Percentiles rank a stretch among this genome's conserved stretches.
These are phyloP conservation scores for Epichloe brachyelytri DNA, from an alignment of 2,329 filamentous ascomycete species.

Conservation along the genomic window DNA sequence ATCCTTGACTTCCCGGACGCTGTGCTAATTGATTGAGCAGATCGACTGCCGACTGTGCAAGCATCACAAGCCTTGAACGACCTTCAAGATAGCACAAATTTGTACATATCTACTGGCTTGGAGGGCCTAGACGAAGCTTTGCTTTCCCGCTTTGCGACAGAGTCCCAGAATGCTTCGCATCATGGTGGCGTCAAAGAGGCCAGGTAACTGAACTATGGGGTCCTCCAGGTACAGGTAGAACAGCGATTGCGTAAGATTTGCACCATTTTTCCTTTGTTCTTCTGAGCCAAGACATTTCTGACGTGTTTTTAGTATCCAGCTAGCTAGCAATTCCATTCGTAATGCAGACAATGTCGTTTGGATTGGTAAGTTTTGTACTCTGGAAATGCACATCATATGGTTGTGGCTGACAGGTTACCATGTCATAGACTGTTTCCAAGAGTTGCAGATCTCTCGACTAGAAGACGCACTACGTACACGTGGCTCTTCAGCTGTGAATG, in stretches of 20 bases:
- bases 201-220: constrained; percentile 82
- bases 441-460: constrained; percentile 18
- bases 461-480: constrained; percentile 13
- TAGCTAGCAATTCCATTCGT: constrained; percentile 49
- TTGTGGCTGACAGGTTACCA: neutral
- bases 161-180: constrained; percentile 7
- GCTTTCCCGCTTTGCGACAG: constrained; percentile 6
- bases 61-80: constrained; percentile 59
- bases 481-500: constrained; percentile 5
- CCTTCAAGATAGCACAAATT: constrained; percentile 36
- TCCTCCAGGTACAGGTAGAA: constrained; percentile 77
- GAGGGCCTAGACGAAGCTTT: constrained; percentile 37
- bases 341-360: constrained; percentile 57
- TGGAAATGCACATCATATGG: neutral
- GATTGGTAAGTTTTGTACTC: constrained; percentile 52
- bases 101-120: constrained; percentile 44
- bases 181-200: constrained; percentile 55
- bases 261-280: neutral
- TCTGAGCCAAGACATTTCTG: neutral
- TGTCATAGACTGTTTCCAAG: constrained; percentile 34
- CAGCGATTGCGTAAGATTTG: constrained; percentile 55
- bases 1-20: neutral
- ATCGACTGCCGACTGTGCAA: constrained; percentile 64
- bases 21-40: constrained; percentile 25
- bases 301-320: constrained; percentile 41